Evolutionary conservation across 2,329 filamentous ascomycete species (phyloP).

Genomic region (Alternaria dauci): DNA sequence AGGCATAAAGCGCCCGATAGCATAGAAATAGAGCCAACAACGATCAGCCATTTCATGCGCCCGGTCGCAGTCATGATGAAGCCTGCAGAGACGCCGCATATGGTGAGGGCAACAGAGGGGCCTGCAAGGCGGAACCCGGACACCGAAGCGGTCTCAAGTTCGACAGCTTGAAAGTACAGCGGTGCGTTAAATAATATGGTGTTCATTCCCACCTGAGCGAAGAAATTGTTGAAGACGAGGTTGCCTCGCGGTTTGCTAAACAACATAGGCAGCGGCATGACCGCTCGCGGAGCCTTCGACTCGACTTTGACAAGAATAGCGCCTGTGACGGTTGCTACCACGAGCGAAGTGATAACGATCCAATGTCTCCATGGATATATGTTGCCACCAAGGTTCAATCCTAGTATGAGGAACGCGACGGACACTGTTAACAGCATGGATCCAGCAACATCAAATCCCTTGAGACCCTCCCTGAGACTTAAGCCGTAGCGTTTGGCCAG

Average conservation of each 20-base stretch:
- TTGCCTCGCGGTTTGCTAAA: slow-evolving; percentile 57
- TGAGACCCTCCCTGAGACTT: slow-evolving; percentile 54
- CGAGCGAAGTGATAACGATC: slow-evolving; percentile 58
- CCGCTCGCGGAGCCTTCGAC: slow-evolving; percentile 49
- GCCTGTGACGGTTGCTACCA: slow-evolving; percentile 51
- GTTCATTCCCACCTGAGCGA: slow-evolving; percentile 59
- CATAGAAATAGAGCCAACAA: slow-evolving; percentile 50
- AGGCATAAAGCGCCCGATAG: slow-evolving; percentile 49
- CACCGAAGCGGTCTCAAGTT: slow-evolving; percentile 68
- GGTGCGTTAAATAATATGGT: slow-evolving; percentile 74
- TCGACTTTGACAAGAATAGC: slow-evolving; percentile 56
- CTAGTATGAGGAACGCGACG: slow-evolving; percentile 60
- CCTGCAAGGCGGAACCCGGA: slow-evolving; percentile 77
- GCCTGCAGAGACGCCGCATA: slow-evolving; percentile 53
- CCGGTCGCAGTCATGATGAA: slow-evolving; percentile 57
- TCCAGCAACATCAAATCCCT: slow-evolving; percentile 60
- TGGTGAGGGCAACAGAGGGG: slow-evolving; percentile 62
- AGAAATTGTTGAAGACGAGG: slow-evolving; percentile 62
- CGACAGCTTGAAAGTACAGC: slow-evolving; percentile 67
- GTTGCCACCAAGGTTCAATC: slow-evolving; percentile 63
- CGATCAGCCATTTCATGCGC: slow-evolving; percentile 54
- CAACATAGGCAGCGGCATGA: slow-evolving; percentile 61
- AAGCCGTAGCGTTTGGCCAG: slow-evolving; percentile 52
- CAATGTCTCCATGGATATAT: slow-evolving; percentile 61
- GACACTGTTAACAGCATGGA: slow-evolving; percentile 57